Evolutionary conservation across 805 yeast species (phyloP), one percentile per base, ranked within the genome.

Genomic region (Pichia exigua): DNA sequence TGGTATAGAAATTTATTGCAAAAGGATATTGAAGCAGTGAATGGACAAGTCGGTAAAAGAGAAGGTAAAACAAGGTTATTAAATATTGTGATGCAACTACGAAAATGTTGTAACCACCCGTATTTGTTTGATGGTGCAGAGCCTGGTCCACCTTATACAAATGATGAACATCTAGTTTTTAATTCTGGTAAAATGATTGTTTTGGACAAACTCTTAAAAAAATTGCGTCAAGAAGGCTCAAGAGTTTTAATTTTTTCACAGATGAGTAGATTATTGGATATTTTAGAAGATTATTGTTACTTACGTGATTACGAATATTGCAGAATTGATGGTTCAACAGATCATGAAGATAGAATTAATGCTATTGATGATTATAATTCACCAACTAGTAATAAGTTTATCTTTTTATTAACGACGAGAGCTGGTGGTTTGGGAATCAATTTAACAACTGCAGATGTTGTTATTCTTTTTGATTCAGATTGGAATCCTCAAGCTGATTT

Each of bases 401-500:
- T 91, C 7, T 91, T 91, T 60, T 69, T 91, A 56, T 72, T 91
- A 54, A 91, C 98, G 0, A 91, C 98, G 0, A 82, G 98, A 69
- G 97, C 98, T 8, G 98, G 98, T 67, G 98, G 98, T 11, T 75
- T 91, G 50, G 98, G 98, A 61, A 91, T 91, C 63, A 91, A 92
- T 64, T 75, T 91, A 63, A 92, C 96, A 0, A 80, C 88, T 10
- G 98, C 98, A 2, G 97, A 91, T 65, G 82, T 87, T 43, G 98
- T 91, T 47, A 79, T 91, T 4, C 67, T 91, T 27, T 92, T 81
- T 64, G 98, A 91, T 67, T 86, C 95, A 0, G 98, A 91, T 70
- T 91, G 98, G 98, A 91, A 91, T 64, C 98, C 98, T 2, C 98
- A 91, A 65, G 97, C 97, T 0, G 98, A 91, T 73, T 74, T 91